Percentiles rank a stretch among this genome's conserved stretches.
Conservation (phyloP, 768 basidiomycete species). For the Suillus luteus region DNA sequence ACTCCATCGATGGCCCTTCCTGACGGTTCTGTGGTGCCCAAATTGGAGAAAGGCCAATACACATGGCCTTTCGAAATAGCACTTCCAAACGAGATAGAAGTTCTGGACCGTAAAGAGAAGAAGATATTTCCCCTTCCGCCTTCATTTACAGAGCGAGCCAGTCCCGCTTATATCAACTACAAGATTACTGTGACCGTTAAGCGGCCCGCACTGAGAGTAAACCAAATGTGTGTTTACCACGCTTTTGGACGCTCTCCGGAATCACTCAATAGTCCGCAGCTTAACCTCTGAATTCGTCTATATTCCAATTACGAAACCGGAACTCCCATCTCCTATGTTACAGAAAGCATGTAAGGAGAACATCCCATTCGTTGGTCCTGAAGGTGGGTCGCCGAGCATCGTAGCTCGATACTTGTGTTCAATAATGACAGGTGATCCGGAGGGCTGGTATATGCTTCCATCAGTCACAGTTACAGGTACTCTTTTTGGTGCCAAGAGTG, state of each 20-base stretch:
- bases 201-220: slow-evolving; percentile 48
- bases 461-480: slow-evolving; percentile 36
- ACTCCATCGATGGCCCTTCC: slow-evolving; percentile 30
- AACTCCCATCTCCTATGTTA: slow-evolving; percentile 38
- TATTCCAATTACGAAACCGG: slow-evolving; percentile 35
- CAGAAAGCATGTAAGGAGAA: slow-evolving; percentile 39
- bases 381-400: slow-evolving; percentile 18
- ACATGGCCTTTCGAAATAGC: slow-evolving; percentile 51
- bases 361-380: slow-evolving; percentile 36
- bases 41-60: slow-evolving; percentile 46
- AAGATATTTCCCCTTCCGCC: slow-evolving; percentile 48
- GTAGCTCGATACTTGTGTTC: neutral
- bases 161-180: slow-evolving; percentile 60
- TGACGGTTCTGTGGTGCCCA: slow-evolving; percentile 25
- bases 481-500: slow-evolving; percentile 34
- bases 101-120: slow-evolving; percentile 40
- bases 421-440: slow-evolving; percentile 33
- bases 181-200: slow-evolving; percentile 51
- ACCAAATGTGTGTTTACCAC: slow-evolving; percentile 36
- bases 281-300: slow-evolving; percentile 37
- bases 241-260: neutral
- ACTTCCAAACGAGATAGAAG: slow-evolving; percentile 45
- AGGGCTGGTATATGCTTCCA: slow-evolving; percentile 41
- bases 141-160: slow-evolving; percentile 55
- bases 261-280: slow-evolving; percentile 22